Percentiles rank a stretch among this genome's conserved stretches.
These are phyloP conservation scores for Pleurotus citrinopileatus DNA, from an alignment of 768 basidiomycete species.

Conservation along the genomic window DNA sequence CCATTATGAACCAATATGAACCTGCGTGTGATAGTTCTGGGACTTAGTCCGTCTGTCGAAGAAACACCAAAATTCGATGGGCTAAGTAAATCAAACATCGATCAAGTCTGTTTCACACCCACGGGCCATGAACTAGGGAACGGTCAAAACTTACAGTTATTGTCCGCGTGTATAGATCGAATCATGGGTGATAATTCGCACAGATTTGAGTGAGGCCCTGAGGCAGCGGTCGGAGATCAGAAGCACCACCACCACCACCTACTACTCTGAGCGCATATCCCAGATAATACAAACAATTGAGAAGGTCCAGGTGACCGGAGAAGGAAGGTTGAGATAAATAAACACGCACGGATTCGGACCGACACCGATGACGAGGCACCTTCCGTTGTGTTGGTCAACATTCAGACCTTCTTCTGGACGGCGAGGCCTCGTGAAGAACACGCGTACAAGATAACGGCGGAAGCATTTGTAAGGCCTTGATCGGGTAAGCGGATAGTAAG, in stretches of 20 bases:
- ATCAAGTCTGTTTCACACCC: no score
- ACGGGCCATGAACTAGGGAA: not conserved
- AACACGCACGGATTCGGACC: not conserved
- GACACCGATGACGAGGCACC: not conserved
- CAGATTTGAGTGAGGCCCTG: not conserved
- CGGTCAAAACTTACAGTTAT: not conserved
- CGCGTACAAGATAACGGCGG: not conserved
- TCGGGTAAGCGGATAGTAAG: not conserved
- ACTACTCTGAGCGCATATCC: not conserved
- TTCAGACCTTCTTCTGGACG: not conserved
- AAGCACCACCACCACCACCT: not conserved
- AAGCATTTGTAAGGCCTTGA: not conserved
- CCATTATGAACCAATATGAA: not conserved
- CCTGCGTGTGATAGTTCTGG: no score
- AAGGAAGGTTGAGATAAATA: conserved; percentile 1
- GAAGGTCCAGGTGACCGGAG: not conserved
- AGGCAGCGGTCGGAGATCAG: conserved; percentile 3
- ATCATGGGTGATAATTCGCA: not conserved
- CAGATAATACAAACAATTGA: not conserved
- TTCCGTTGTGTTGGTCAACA: no score
- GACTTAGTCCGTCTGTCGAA: no score
- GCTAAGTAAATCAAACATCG: no score
- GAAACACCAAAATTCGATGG: no score
- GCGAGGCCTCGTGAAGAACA: not conserved
- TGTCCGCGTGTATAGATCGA: not conserved